phyloP scores from a whole-genome alignment of 2,329 filamentous ascomycete genomes.

The Penicillium sp. region DNA sequence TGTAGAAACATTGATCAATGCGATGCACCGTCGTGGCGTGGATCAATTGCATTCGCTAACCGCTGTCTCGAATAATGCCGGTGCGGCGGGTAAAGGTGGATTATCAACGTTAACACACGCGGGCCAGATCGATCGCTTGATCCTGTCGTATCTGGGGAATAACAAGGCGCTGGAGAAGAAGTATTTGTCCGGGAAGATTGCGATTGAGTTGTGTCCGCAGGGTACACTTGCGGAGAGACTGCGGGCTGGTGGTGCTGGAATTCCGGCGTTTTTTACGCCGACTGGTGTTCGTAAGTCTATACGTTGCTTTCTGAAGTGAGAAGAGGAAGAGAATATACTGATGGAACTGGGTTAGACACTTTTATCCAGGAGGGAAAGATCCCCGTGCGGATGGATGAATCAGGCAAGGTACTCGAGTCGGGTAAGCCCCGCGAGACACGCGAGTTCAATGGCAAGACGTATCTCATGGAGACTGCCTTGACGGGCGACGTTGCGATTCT shows the following conservation, averaged over 20 bases:
- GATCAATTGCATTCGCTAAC: slow-evolving; percentile 66
- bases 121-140: slow-evolving; percentile 73
- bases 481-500: slow-evolving; percentile 78
- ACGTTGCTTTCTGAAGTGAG: not conserved
- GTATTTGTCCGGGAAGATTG: slow-evolving; percentile 75
- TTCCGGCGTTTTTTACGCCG: slow-evolving; percentile 81
- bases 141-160: slow-evolving; percentile 76
- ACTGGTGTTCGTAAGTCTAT: slow-evolving; percentile 67
- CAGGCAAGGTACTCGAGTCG: slow-evolving; percentile 77
- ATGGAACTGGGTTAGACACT: slow-evolving; percentile 34
- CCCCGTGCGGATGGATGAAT: slow-evolving; percentile 79
- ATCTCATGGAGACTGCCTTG: slow-evolving; percentile 78
- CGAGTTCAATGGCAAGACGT: slow-evolving; percentile 73
- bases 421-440: slow-evolving; percentile 72
- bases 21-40: slow-evolving; percentile 65
- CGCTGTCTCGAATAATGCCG: slow-evolving; percentile 82
- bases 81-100: slow-evolving; percentile 70
- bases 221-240: slow-evolving; percentile 61
- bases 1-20: slow-evolving; percentile 72
- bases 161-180: slow-evolving; percentile 78
- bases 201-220: slow-evolving; percentile 77
- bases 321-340: not conserved
- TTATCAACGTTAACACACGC: slow-evolving; percentile 71
- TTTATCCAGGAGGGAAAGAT: slow-evolving; percentile 49
- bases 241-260: slow-evolving; percentile 74